These are phyloP conservation scores for Neopestalotiopsis clavispora DNA, from an alignment of 2,329 filamentous ascomycete species.

Conservation along the genomic window DNA sequence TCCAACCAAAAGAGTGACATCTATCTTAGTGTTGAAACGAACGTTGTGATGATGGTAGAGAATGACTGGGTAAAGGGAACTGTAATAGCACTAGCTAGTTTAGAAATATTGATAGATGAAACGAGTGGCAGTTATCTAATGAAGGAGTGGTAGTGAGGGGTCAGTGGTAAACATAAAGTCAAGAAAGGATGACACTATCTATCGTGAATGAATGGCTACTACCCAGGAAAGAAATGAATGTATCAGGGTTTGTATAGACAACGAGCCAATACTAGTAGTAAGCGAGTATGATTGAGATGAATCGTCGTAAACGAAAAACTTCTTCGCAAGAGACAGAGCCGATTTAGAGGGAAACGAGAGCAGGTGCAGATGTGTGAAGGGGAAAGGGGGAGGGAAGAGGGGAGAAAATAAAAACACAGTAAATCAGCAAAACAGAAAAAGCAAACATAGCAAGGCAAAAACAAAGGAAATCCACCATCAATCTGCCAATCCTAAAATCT, in stretches of 20 bases:
- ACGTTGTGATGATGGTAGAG: not conserved
- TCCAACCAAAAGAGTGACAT: not conserved
- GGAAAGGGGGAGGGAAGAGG: not conserved
- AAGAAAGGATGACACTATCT: not conserved
- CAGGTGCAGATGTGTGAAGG: not conserved
- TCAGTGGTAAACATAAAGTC: not conserved
- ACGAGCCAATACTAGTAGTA: not conserved
- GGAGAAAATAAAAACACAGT: not conserved
- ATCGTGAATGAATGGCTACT: not conserved
- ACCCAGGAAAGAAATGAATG: not conserved
- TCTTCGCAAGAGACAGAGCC: not conserved
- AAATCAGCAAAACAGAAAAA: not conserved
- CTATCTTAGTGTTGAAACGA: not conserved
- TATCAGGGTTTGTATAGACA: not conserved
- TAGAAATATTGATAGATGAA: not conserved
- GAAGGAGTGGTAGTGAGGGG: not conserved
- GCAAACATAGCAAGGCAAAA: not conserved
- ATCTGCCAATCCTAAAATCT: not conserved
- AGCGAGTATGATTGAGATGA: not conserved
- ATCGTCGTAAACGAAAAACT: not conserved
- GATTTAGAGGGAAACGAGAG: not conserved
- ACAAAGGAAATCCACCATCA: slow-evolving; percentile 9
- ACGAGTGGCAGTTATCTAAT: not conserved
- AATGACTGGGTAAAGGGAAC: not conserved
- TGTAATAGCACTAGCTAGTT: not conserved